phyloP scores from a whole-genome alignment of 768 basidiomycete species.

The Amanita thiersii region DNA sequence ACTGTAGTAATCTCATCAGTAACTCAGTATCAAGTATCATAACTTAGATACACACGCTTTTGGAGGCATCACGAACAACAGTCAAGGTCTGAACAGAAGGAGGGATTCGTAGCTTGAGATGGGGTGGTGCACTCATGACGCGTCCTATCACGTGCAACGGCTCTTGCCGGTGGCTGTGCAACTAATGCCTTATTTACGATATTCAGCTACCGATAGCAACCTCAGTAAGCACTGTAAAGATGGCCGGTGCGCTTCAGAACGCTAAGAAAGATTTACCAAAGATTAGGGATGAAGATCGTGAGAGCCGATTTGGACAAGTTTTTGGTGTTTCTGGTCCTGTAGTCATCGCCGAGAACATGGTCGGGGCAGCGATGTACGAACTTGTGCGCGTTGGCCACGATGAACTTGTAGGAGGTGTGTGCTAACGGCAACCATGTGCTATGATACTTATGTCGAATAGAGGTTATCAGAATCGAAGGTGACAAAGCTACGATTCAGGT shows the following conservation, averaged over 20 bases:
- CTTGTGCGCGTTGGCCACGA: slow-evolving; percentile 97
- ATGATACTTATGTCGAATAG: slow-evolving; percentile 29
- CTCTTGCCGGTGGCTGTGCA: slow-evolving; percentile 11
- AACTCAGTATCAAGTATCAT: slow-evolving; percentile 5
- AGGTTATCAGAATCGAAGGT: slow-evolving; percentile 98
- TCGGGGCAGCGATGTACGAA: slow-evolving; percentile 94
- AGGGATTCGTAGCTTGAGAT: slow-evolving; percentile 11
- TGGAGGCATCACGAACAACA: slow-evolving; percentile 64
- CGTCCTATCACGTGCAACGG: slow-evolving; percentile 23
- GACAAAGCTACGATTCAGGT: slow-evolving; percentile 99
- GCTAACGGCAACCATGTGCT: no score
- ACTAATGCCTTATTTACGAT: background rate
- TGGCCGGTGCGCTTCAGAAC: slow-evolving; percentile 92
- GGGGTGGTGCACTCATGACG: slow-evolving; percentile 24
- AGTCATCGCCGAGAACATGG: slow-evolving; percentile 96
- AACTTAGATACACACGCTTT: slow-evolving; percentile 78
- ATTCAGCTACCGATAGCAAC: background rate
- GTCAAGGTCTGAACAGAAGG: slow-evolving; percentile 18
- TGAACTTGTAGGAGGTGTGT: slow-evolving; percentile 90
- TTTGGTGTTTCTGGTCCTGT: slow-evolving; percentile 98
- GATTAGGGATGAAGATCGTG: slow-evolving; percentile 85
- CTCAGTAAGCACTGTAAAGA: slow-evolving; percentile 24
- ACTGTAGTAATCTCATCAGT: slow-evolving; percentile 31
- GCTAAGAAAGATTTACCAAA: slow-evolving; percentile 83
- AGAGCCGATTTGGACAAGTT: slow-evolving; percentile 81